Evolutionary conservation across 140 eudicot genomes (phyloP).

Genomic region (Bidens hawaiensis): DNA sequence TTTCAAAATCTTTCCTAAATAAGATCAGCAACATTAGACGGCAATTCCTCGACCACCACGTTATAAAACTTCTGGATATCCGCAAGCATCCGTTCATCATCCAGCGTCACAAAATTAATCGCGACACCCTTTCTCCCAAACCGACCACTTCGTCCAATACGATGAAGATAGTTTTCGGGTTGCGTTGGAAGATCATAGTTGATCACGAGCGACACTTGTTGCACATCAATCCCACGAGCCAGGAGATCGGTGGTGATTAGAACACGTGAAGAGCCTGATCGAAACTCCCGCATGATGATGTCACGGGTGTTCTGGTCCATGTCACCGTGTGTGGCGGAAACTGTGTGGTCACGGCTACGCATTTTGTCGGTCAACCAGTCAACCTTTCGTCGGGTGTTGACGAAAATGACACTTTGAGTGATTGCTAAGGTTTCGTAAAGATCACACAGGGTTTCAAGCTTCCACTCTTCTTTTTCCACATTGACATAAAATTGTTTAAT

Average conservation of each 20-base stretch:
- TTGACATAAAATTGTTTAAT: constrained; percentile 79
- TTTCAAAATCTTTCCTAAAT: constrained; percentile 30
- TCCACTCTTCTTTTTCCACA: constrained; percentile 86
- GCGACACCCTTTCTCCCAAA: constrained; percentile 94
- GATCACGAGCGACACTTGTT: constrained; percentile 87
- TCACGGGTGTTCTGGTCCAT: constrained; percentile 79
- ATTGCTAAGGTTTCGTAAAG: constrained; percentile 72
- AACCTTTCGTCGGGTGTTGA: constrained; percentile 66
- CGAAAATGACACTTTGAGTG: constrained; percentile 75
- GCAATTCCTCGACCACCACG: constrained; percentile 75
- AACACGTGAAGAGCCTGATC: constrained; percentile 77
- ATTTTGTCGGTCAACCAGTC: constrained; percentile 79
- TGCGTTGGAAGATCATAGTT: constrained; percentile 83
- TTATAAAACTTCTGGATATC: constrained; percentile 91
- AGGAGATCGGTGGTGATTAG: constrained; percentile 65
- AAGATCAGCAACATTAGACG: constrained; percentile 82
- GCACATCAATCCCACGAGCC: constrained; percentile 83
- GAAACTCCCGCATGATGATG: constrained; percentile 74
- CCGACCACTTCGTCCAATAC: constrained; percentile 87
- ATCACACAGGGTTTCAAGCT: constrained; percentile 77
- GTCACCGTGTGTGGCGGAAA: constrained; percentile 75
- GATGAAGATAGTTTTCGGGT: constrained; percentile 85
- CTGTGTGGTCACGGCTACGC: constrained; percentile 73
- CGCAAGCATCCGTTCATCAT: constrained; percentile 71
- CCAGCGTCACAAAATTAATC: constrained; percentile 65